A percentile compares a stretch with the other conserved stretches of the same genome.
These are phyloP conservation scores for Clarireedia hainanense DNA, from an alignment of 2,329 filamentous ascomycete genomes.

Conservation along the genomic window DNA sequence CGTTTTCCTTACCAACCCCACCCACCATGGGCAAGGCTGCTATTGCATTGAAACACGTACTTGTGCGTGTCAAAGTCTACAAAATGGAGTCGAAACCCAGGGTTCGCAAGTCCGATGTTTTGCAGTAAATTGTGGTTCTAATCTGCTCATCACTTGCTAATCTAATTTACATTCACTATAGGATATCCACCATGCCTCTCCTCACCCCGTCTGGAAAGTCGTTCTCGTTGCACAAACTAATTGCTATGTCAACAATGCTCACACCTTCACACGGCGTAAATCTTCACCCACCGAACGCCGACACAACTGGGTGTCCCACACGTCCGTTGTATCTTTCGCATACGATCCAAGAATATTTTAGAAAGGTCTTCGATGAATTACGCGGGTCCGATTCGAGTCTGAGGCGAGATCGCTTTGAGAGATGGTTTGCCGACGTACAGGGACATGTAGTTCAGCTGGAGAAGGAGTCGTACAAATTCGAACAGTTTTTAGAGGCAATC, in stretches of 20 bases:
- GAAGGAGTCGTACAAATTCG: slow-evolving; percentile 27
- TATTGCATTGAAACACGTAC: background rate
- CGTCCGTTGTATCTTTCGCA: slow-evolving; percentile 37
- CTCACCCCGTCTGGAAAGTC: slow-evolving; percentile 24
- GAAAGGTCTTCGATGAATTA: slow-evolving; percentile 40
- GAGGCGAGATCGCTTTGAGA: slow-evolving; percentile 34
- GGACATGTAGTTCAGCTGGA: slow-evolving; percentile 23
- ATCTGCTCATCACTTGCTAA: slow-evolving; percentile 4
- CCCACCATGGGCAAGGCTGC: background rate
- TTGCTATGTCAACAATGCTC: slow-evolving; percentile 29
- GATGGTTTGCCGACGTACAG: slow-evolving; percentile 45
- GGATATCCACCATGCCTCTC: slow-evolving; percentile 16
- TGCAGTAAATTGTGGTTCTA: slow-evolving; percentile 4
- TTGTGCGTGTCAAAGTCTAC: background rate
- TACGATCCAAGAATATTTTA: slow-evolving; percentile 41
- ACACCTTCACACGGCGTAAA: slow-evolving; percentile 21
- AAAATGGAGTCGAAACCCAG: background rate
- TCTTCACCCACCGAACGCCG: slow-evolving; percentile 12
- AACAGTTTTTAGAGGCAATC: slow-evolving; percentile 26
- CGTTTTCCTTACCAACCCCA: background rate
- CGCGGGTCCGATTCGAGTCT: slow-evolving; percentile 31
- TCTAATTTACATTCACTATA: background rate
- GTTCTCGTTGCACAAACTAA: slow-evolving; percentile 28
- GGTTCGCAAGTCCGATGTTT: background rate
- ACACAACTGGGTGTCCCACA: slow-evolving; percentile 11